These are phyloP conservation scores for Volvox africanus DNA, from an alignment of 139 green algal genomes.

Conservation along the genomic window DNA sequence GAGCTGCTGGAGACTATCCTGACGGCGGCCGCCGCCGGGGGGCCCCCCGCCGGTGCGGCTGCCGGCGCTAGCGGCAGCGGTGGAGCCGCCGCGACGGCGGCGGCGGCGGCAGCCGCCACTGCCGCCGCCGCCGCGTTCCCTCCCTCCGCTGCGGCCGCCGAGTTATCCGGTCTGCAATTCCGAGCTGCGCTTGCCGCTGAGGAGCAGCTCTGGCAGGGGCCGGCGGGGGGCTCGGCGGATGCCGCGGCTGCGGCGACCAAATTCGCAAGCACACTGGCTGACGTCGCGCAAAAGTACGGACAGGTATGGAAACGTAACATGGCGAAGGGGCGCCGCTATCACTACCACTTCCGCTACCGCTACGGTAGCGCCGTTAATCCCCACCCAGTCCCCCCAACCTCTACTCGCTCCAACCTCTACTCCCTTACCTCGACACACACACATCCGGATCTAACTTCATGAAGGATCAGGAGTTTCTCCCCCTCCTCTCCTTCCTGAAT, in stretches of 20 bases:
- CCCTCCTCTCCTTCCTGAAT: not conserved
- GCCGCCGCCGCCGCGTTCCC: conserved; percentile 12
- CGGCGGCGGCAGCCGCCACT: not conserved
- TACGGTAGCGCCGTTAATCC: no score
- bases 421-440: not conserved
- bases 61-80: not conserved
- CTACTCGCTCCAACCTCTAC: not conserved
- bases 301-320: conserved; percentile 35
- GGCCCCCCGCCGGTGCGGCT: no score
- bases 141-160: not conserved
- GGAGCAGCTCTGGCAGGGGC: not conserved
- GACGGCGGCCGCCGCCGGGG: not conserved
- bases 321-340: no score
- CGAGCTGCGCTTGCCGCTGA: not conserved
- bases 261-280: conserved; percentile 9
- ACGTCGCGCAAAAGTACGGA: conserved; percentile 51
- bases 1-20: conserved; percentile 74
- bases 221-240: conserved; percentile 12
- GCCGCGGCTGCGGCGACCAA: not conserved
- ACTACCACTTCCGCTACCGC: not conserved
- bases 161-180: conserved; percentile 49
- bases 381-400: no score
- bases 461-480: no score
- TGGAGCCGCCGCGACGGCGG: not conserved
- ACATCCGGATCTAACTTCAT: not conserved